Base-by-base conservation (phyloP, 169 alveolate genomes). In the Plasmodium gallinaceum region DNA sequence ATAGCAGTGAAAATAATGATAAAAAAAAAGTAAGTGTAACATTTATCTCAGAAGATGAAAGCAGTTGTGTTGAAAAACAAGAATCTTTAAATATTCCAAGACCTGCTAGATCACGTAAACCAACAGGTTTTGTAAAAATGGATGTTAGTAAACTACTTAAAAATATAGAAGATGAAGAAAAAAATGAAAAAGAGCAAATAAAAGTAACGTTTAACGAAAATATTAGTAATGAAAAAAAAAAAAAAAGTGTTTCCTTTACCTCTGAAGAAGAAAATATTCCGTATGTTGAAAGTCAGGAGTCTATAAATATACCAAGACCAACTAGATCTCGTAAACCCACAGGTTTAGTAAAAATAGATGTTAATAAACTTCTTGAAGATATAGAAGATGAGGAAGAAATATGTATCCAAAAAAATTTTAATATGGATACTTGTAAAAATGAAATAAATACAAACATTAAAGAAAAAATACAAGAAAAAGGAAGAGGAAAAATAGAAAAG, bases 261-360 rank as follows among this genome's bases (percentile, higher is more conserved):
- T 65, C 80, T 0, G 83, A 54, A 48, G 73, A 68, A 24, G 73
- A 80, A 16, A 16, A 18, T 24, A 32, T 22, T 16, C 61, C 32
- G 65, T 20, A 14, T 74, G 72, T 39, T 39, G 80, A 42, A 12
- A 57, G 43, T 9, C 71, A 51, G 14, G 9, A 8, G 7, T 20
- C 62, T n/a, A 10, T 66, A 48, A 80, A 80, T 39, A 43, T 16
- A 2, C 20, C 70, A 5, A 64, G 89, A 1, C 89, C 89, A 3
- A 51, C 46, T 4, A 76, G 89, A 45, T 48, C 89, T 0, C 74
- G 89, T 14, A 76, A 76, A n/a, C 70, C 89, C 10, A 76, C 89
- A 14, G 89, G 89, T 16, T 76, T 76, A 39, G 89, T 76, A 52
- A 76, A 76, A 76, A 66, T 66, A 68, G 78, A 76, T 48, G 51